phyloP scores from a whole-genome alignment of 2,329 filamentous ascomycete species.

The Stagonosporopsis rhizophila region DNA sequence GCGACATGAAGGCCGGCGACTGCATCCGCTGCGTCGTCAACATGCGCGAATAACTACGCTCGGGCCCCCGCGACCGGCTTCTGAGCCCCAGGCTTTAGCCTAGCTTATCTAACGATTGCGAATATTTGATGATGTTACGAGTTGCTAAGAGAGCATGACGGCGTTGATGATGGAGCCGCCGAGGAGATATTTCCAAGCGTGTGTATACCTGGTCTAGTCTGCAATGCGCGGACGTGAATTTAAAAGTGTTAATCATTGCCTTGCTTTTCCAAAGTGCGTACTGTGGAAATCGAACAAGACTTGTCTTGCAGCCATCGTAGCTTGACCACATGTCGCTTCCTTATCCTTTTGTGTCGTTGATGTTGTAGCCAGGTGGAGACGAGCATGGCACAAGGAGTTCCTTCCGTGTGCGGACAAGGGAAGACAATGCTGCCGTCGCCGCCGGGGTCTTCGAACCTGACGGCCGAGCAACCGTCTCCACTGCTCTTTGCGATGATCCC shows the following conservation, averaged over 20 bases:
- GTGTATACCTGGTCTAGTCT: background rate
- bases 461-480: too few relatives aligned
- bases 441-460: too few relatives aligned
- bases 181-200: background rate
- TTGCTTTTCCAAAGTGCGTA: background rate
- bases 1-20: slow-evolving; percentile 93
- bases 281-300: background rate
- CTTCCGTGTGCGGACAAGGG: too few relatives aligned
- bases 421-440: too few relatives aligned
- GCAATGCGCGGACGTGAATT: background rate
- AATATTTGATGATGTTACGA: background rate
- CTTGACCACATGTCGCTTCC: too few relatives aligned
- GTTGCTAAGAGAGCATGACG: background rate
- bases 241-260: background rate
- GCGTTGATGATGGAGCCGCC: background rate
- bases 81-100: slow-evolving; percentile 4
- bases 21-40: slow-evolving; percentile 95
- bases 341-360: too few relatives aligned
- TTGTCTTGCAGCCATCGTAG: too few relatives aligned
- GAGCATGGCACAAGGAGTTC: too few relatives aligned
- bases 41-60: slow-evolving; percentile 54
- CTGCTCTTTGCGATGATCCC: too few relatives aligned
- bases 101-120: background rate
- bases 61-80: slow-evolving; percentile 17
- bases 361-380: too few relatives aligned